Evolutionary conservation across 73 alveolate species (phyloP), one percentile per base, ranked within the genome.

Genomic region (Diophrys appendiculata): DNA sequence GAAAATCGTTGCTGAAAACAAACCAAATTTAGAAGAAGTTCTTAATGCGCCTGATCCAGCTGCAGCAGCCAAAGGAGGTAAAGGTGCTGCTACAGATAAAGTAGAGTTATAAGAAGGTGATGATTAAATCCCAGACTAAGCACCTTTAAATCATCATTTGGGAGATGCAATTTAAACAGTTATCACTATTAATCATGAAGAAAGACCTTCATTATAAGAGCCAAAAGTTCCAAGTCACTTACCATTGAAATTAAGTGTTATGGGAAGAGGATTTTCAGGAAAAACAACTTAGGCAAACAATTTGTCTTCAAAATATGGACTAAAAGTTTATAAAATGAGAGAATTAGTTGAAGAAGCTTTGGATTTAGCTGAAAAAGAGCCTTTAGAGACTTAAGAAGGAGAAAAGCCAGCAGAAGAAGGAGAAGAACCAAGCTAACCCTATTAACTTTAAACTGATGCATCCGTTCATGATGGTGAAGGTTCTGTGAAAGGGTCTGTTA

Each of bases 221-320:
- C 88, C 88, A 5, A 68, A 78, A 52, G 80, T 85, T 18, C 86
- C 93, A 8, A 0, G 75, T 27, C 80, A 93, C 80, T 69, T 96
- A 0, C 97, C 96, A 29, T 77, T 94, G 60, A 96, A 94, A 82
- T 73, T 96, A 14, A 88, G 96, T 65, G 55, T 97, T 33, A 76
- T 97, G 0, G 99, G 99, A 0, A 92, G 85, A 74, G 95, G 98
- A 1, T 90, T 94, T 82, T 86, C 98, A 25, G 99, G 99, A 13
- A 97, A 94, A 86, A 95, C 89, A 78, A 84, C 98, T 13, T 91
- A 94, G 54, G 93, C 99, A 33, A 86, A 87, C 33, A 78, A 65
- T 31, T 72, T 97, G 18, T 69, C 80, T 11, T 88, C 69, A 33
- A 79, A 89, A 68, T 96, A 88, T 88, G 75, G 67, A 13, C 56